These are phyloP conservation scores for Pholiota adiposa DNA, from an alignment of 1,284 basidiomycete species.

Conservation along the genomic window DNA sequence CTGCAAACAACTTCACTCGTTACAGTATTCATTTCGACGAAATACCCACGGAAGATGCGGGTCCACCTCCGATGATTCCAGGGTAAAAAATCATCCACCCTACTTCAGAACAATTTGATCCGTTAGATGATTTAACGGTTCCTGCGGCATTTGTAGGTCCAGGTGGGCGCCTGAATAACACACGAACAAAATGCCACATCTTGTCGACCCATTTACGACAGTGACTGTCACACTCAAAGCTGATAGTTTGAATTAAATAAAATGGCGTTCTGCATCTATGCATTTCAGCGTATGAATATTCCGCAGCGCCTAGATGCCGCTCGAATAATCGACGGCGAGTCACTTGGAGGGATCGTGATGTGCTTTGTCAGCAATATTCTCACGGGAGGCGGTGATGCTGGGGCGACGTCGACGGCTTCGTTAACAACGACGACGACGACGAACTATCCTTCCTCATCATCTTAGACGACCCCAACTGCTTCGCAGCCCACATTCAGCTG, in stretches of 20 bases:
- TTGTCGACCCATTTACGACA: too few relatives aligned
- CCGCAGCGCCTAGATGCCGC: background rate
- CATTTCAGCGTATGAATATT: too few relatives aligned
- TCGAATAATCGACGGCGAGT: background rate
- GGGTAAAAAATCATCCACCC: background rate
- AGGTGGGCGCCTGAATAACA: background rate
- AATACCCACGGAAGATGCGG: background rate
- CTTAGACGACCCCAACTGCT: conserved; percentile 9
- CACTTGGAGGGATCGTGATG: background rate
- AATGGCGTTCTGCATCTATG: too few relatives aligned
- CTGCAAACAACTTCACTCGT: too few relatives aligned
- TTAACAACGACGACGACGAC: conserved; percentile 14
- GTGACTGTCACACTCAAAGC: too few relatives aligned
- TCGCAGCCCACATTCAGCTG: background rate
- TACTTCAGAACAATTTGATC: background rate
- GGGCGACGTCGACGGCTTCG: background rate
- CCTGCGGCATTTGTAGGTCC: conserved; percentile 6
- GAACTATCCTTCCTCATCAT: conserved; percentile 11
- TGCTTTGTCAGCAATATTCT: conserved; percentile 12
- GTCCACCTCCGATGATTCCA: background rate
- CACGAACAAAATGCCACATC: too few relatives aligned
- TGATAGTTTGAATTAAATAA: too few relatives aligned
- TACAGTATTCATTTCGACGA: too few relatives aligned
- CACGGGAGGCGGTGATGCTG: background rate
- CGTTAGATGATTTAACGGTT: background rate